These are phyloP conservation scores for Amaranthus palmeri DNA, from an alignment of 148 eudicot species.

Conservation along the genomic window DNA sequence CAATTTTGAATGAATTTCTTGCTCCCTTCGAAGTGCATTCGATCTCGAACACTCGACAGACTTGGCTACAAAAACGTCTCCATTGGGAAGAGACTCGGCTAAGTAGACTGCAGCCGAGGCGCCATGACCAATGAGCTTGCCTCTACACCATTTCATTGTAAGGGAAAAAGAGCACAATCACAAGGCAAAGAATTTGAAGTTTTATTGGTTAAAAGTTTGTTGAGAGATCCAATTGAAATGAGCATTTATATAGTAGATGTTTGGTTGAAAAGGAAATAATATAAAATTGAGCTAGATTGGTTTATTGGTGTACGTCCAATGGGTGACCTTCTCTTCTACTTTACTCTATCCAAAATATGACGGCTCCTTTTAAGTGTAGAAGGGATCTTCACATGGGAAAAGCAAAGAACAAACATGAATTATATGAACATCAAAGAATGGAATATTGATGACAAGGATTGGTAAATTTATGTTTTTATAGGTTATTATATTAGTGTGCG, in stretches of 20 bases:
- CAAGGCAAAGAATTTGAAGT: not conserved
- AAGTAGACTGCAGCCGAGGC: conserved; percentile 29
- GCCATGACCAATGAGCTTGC: conserved; percentile 31
- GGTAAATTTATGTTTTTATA: too few relatives aligned
- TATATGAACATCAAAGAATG: not conserved
- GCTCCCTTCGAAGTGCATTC: conserved; percentile 19
- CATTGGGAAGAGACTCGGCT: conserved; percentile 6
- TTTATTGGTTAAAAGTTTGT: conserved; percentile 14
- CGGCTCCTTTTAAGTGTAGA: conserved; percentile 23
- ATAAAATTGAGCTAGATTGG: not conserved
- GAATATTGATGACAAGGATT: not conserved
- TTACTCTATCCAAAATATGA: conserved; percentile 22
- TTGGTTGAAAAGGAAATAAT: conserved; percentile 8
- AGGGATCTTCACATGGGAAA: conserved; percentile 23
- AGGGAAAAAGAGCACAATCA: not conserved
- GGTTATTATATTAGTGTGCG: too few relatives aligned
- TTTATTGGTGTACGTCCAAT: conserved; percentile 7
- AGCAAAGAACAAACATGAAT: conserved; percentile 24
- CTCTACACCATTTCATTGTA: conserved; percentile 30
- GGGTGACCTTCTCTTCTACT: conserved; percentile 11
- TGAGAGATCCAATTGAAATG: conserved; percentile 12
- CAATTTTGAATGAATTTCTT: conserved; percentile 23
- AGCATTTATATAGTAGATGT: conserved; percentile 1
- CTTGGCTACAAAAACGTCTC: conserved; percentile 20
- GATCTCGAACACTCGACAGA: conserved; percentile 12